Evolutionary conservation across 192 early-diverging fungal species (phyloP), one percentile per base, ranked within the genome.

Genomic region (Dissophora ornata): DNA sequence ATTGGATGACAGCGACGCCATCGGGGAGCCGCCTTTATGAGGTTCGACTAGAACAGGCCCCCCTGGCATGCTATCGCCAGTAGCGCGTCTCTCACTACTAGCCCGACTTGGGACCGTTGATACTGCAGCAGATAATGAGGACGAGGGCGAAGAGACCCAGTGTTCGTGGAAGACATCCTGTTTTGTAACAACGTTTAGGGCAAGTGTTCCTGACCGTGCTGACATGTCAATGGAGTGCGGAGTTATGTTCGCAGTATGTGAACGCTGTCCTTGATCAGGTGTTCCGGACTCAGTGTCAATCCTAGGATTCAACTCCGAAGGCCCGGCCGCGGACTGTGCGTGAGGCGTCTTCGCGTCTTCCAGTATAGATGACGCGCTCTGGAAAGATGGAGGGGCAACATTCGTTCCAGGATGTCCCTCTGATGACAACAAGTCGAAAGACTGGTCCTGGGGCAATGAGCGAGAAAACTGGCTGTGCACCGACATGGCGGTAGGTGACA

Each of bases 151-250:
- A 4, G 58, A 32, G 4, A 25, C 38, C 64, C 64, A 77, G 13
- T 67, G 63, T 8, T 77, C 73, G 10, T 66, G 73, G 53, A 62
- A 77, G 3, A 77, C 47, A 55, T 75, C 71, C 18, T 67, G 57
- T 25, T 56, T 77, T 36, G 73, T 77, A 7, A 77, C 58, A 4
- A 67, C 59, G 25, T 62, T 77, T 12, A 67, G 22, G 0, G 73
- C 73, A 12, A 59, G 65, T 15, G 49, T 59, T 16, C 58, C 54
- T 24, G 57, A 28, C 25, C 54, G 30, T 10, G 65, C 53, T 0
- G 73, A 67, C 0, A 62, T 25, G 2, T 57, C 73, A 33, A 77
- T 42, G 10, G 73, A 51, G 3, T 58, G 65, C 33, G 52, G 65
- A 1, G 63, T 19, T 36, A 44, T 67, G 40, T 45, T 47, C 36